phyloP scores from a whole-genome alignment of 2,329 filamentous ascomycete species.

The Scedosporium minutisporum region DNA sequence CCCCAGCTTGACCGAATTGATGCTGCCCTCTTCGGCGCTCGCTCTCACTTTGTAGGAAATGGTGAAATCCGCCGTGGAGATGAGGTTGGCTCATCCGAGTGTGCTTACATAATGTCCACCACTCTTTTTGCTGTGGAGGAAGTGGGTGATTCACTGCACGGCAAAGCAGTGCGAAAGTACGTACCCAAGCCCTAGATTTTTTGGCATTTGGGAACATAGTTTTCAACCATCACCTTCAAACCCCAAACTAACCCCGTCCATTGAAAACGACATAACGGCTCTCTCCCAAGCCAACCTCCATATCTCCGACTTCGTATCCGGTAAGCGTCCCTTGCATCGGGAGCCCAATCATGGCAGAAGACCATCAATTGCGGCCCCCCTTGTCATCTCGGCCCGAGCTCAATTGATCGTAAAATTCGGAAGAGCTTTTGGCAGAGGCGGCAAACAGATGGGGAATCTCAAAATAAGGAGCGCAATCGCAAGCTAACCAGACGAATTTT shows the following conservation, averaged over 20 bases:
- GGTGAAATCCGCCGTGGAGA: not conserved
- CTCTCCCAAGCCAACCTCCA: not conserved
- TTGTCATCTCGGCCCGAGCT: not conserved
- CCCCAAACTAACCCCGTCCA: not conserved
- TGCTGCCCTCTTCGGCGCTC: not conserved
- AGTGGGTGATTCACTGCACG: not conserved
- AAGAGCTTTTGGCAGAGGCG: not conserved
- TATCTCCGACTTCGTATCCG: slow-evolving; percentile 4
- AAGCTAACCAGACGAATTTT: not conserved
- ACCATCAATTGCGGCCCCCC: not conserved
- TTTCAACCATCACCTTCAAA: slow-evolving; percentile 4
- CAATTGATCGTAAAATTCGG: not conserved
- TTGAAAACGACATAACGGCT: slow-evolving; percentile 3
- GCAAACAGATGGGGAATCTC: too few species aligned
- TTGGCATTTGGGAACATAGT: slow-evolving; percentile 1
- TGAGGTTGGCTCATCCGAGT: not conserved
- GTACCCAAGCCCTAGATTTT: slow-evolving; percentile 10
- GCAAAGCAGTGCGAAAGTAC: not conserved
- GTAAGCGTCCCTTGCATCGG: not conserved
- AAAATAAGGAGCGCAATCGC: too few species aligned
- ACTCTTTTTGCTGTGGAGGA: not conserved
- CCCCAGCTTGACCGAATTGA: not conserved
- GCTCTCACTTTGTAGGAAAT: not conserved
- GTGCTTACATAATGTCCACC: slow-evolving; percentile 1
- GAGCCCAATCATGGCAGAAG: not conserved